Percentiles rank a stretch among this genome's conserved stretches.
Conservation (phyloP, 495 filamentous ascomycete species). For the Hapsidospora chrysogenum region DNA sequence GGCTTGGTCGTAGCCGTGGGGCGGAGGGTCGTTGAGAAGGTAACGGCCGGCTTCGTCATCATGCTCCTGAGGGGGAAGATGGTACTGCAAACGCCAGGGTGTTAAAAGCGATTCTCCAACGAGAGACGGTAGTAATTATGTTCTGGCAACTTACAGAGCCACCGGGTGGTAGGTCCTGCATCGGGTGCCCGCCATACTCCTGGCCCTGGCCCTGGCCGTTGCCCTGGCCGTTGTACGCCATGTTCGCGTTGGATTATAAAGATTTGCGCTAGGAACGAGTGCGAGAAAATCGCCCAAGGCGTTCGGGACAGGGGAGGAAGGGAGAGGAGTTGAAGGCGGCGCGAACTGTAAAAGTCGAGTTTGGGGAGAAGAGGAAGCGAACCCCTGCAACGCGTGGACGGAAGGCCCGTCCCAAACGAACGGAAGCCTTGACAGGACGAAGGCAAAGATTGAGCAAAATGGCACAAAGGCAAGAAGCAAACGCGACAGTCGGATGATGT, state of each 20-base stretch:
- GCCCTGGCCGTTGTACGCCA: constrained; percentile 27
- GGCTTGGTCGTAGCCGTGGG: constrained; percentile 52
- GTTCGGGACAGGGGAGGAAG: constrained; percentile 3
- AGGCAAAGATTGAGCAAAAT: not conserved
- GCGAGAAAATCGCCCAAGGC: too few species aligned
- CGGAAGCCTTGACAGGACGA: too few species aligned
- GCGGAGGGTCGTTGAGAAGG: constrained; percentile 47
- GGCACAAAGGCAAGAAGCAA: too few species aligned
- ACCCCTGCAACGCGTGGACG: not conserved
- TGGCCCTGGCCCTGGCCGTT: constrained; percentile 14
- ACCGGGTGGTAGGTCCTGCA: constrained; percentile 50
- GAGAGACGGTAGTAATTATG: constrained; percentile 2
- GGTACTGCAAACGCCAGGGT: constrained; percentile 22
- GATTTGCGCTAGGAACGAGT: too few species aligned
- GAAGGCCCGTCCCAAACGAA: too few species aligned
- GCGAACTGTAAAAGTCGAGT: too few species aligned
- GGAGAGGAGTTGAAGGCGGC: too few species aligned
- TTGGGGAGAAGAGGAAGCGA: not conserved
- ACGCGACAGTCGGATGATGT: too few species aligned
- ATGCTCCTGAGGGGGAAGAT: constrained; percentile 34
- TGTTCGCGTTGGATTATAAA: too few species aligned
- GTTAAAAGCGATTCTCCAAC: constrained; percentile 2
- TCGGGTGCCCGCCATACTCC: constrained; percentile 38
- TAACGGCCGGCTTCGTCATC: constrained; percentile 65
- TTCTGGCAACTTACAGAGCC: constrained; percentile 37